Conservation (phyloP, 164 flowering plant species). For the Houttuynia cordata region DNA sequence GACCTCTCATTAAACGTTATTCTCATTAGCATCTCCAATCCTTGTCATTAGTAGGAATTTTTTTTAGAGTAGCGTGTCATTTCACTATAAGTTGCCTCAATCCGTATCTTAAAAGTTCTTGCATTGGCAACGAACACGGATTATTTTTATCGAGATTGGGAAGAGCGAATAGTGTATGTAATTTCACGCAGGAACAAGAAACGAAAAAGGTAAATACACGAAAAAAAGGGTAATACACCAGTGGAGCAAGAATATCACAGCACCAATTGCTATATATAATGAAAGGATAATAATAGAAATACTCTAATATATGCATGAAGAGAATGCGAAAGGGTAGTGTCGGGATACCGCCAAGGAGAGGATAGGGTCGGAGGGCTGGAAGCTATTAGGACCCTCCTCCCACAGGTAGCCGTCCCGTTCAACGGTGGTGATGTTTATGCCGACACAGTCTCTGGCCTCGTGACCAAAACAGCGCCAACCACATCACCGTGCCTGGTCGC, state of each 20-base stretch:
- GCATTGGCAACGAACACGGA: too few species aligned
- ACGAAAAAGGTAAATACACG: too few species aligned
- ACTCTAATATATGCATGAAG: not conserved
- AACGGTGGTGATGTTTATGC: constrained; percentile 76
- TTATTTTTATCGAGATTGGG: too few species aligned
- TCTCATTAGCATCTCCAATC: not conserved
- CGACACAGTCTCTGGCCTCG: constrained; percentile 78
- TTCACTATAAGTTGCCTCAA: not conserved
- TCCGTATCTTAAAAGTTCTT: not conserved
- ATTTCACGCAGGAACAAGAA: too few species aligned
- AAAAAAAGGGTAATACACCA: not conserved
- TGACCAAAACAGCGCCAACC: constrained; percentile 48
- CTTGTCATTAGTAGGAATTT: not conserved
- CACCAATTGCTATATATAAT: too few species aligned
- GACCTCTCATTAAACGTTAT: too few species aligned
- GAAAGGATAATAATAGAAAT: too few species aligned
- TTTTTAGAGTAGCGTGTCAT: not conserved
- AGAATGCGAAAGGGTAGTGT: not conserved
- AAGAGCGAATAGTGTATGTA: too few species aligned
- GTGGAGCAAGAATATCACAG: too few species aligned
- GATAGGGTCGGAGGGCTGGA: constrained; percentile 86
- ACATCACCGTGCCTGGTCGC: constrained; percentile 46
- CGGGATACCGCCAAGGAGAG: constrained; percentile 49
- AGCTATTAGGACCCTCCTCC: constrained; percentile 98
- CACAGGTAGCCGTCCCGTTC: constrained; percentile 81